These are phyloP conservation scores for Neurospora sp. DNA, from an alignment of 495 filamentous ascomycete genomes.

Conservation along the genomic window DNA sequence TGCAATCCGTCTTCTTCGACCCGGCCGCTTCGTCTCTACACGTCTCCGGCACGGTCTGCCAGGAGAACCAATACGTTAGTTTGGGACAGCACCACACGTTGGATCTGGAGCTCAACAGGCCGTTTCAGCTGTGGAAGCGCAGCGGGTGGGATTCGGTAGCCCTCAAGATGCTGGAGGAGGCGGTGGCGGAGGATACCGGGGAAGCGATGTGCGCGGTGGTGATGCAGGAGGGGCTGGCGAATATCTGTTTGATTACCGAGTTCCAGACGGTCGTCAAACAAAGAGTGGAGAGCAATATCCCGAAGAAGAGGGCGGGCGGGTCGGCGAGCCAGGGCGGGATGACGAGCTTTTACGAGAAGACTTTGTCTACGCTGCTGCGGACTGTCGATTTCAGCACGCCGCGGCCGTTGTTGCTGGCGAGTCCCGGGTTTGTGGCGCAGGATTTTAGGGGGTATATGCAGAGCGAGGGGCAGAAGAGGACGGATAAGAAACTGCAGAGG, in stretches of 20 bases:
- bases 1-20: constrained; percentile 84
- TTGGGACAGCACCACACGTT: constrained; percentile 84
- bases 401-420: constrained; percentile 74
- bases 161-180: constrained; percentile 64
- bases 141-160: constrained; percentile 91
- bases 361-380: constrained; percentile 62
- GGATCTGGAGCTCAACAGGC: constrained; percentile 57
- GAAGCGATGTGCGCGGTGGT: constrained; percentile 80
- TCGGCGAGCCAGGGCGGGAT: constrained; percentile 67
- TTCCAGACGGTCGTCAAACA: constrained; percentile 83
- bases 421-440: constrained; percentile 76
- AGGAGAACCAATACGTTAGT: constrained; percentile 75
- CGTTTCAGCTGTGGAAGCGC: constrained; percentile 78
- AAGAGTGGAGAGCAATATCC: constrained; percentile 71
- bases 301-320: constrained; percentile 58
- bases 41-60: constrained; percentile 69
- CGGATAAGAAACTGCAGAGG: constrained; percentile 48
- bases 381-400: constrained; percentile 64
- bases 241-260: constrained; percentile 88
- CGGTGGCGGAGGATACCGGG: constrained; percentile 61
- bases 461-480: constrained; percentile 53
- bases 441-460: constrained; percentile 76
- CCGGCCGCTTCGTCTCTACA: constrained; percentile 73
- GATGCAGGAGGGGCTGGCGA: constrained; percentile 89
- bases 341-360: constrained; percentile 70